phyloP scores from a whole-genome alignment of 2,329 filamentous ascomycete species.

The Fusarium liriodendri region DNA sequence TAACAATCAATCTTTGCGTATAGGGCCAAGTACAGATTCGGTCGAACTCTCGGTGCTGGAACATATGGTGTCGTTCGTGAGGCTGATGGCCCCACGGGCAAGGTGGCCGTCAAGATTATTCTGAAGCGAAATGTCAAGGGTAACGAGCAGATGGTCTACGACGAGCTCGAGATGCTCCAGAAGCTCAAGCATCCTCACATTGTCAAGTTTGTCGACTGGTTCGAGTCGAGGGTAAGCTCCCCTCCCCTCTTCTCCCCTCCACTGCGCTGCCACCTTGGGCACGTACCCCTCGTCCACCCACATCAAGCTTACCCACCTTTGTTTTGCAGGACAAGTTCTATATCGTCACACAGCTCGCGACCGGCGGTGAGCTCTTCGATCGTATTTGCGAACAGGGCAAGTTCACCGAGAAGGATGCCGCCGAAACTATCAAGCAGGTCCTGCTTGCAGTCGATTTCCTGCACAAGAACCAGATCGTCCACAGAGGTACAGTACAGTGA shows the following conservation, averaged over 20 bases:
- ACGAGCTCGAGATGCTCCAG: constrained; percentile 95
- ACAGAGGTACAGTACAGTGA: constrained; percentile 76
- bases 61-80: constrained; percentile 99
- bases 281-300: constrained; percentile 3
- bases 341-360: constrained; percentile 96
- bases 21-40: constrained; percentile 90
- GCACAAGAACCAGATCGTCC: constrained; percentile 93
- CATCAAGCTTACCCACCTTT: constrained; percentile 21
- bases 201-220: constrained; percentile 98
- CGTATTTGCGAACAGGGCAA: constrained; percentile 98
- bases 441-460: constrained; percentile 94
- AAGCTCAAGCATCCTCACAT: constrained; percentile 93
- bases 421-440: constrained; percentile 94
- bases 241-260: not conserved
- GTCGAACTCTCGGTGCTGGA: constrained; percentile 91
- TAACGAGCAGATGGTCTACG: constrained; percentile 98
- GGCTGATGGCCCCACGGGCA: constrained; percentile 83
- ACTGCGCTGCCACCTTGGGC: constrained; percentile 1
- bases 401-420: constrained; percentile 98
- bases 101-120: constrained; percentile 98
- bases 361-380: constrained; percentile 96
- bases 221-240: constrained; percentile 86
- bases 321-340: constrained; percentile 92
- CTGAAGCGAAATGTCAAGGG: constrained; percentile 99
- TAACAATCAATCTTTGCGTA: constrained; percentile 29